phyloP scores from a whole-genome alignment of 805 yeast genomes.

The Phaffomyces thermotolerans region DNA sequence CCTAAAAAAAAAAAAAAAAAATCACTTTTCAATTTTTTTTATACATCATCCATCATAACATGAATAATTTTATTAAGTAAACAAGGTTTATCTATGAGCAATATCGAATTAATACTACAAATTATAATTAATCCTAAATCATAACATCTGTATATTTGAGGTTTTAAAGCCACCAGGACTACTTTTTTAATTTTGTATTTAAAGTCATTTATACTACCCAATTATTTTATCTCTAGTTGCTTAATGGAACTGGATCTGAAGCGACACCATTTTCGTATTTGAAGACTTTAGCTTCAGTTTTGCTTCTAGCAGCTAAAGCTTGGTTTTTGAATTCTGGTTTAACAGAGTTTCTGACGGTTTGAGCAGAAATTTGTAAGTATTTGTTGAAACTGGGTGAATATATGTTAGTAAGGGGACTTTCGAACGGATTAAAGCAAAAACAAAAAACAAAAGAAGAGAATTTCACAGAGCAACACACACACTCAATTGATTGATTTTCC shows the following conservation, averaged over 20 bases:
- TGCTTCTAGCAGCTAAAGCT: slow-evolving; percentile 61
- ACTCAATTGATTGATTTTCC: too few relatives aligned
- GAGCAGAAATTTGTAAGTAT: slow-evolving; percentile 86
- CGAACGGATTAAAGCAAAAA: too few relatives aligned
- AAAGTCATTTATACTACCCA: background rate
- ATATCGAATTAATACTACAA: background rate
- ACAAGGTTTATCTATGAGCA: background rate
- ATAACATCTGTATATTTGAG: slow-evolving; percentile 3
- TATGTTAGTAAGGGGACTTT: background rate
- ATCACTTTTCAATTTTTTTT: too few relatives aligned
- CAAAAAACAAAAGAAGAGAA: too few relatives aligned
- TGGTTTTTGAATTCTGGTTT: slow-evolving; percentile 77
- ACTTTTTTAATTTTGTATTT: background rate
- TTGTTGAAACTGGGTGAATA: slow-evolving; percentile 52
- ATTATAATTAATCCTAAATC: background rate
- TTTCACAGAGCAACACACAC: too few relatives aligned
- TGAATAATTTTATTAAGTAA: background rate
- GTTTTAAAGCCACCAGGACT: slow-evolving; percentile 7
- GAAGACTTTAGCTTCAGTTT: slow-evolving; percentile 67
- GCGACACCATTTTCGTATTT: slow-evolving; percentile 64
- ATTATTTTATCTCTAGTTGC: slow-evolving; percentile 10
- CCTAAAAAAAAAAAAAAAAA: too few relatives aligned
- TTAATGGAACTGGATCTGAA: slow-evolving; percentile 28
- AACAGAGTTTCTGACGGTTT: slow-evolving; percentile 78
- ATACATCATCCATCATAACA: too few relatives aligned